Conservation (phyloP, 441 rosid genomes). For the Biscutella laevigata region DNA sequence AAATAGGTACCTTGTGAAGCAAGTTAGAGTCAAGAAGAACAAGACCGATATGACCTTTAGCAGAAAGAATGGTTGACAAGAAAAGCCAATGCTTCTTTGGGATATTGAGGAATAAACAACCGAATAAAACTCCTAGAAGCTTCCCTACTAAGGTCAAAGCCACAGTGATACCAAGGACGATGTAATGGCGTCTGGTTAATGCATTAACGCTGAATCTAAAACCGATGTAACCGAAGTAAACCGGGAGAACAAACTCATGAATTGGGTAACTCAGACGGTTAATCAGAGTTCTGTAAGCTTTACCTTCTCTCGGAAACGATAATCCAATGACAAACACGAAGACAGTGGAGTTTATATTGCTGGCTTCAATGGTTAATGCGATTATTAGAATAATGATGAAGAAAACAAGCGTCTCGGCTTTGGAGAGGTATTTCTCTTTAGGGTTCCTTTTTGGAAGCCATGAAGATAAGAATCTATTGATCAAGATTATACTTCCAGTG, state of each 20-base stretch:
- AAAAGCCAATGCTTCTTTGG: slow-evolving; percentile 46
- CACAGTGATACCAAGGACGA: slow-evolving; percentile 29
- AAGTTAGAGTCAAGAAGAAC: slow-evolving; percentile 31
- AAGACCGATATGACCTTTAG: slow-evolving; percentile 69
- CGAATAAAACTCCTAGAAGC: slow-evolving; percentile 48
- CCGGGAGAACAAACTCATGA: slow-evolving; percentile 68
- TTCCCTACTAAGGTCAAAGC: slow-evolving; percentile 37
- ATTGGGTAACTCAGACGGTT: slow-evolving; percentile 52
- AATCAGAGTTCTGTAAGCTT: slow-evolving; percentile 58
- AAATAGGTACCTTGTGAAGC: slow-evolving; percentile 19
- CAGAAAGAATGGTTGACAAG: slow-evolving; percentile 47
- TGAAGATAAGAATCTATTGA: slow-evolving; percentile 40
- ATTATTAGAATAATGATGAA: slow-evolving; percentile 31
- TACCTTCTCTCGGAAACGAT: slow-evolving; percentile 74
- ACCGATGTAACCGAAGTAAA: slow-evolving; percentile 70
- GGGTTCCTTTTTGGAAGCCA: slow-evolving; percentile 55
- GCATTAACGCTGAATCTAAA: slow-evolving; percentile 42
- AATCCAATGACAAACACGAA: slow-evolving; percentile 54
- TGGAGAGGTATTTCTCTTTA: slow-evolving; percentile 45
- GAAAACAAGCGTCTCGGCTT: slow-evolving; percentile 45
- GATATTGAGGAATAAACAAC: slow-evolving; percentile 40
- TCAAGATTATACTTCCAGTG: slow-evolving; percentile 27
- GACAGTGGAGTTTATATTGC: slow-evolving; percentile 35
- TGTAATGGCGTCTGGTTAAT: slow-evolving; percentile 13
- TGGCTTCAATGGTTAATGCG: slow-evolving; percentile 33